A percentile compares a stretch with the other conserved stretches of the same genome.
Evolutionary conservation across 257 asterid species (phyloP).

Genomic region (Solanum appendiculatum): DNA sequence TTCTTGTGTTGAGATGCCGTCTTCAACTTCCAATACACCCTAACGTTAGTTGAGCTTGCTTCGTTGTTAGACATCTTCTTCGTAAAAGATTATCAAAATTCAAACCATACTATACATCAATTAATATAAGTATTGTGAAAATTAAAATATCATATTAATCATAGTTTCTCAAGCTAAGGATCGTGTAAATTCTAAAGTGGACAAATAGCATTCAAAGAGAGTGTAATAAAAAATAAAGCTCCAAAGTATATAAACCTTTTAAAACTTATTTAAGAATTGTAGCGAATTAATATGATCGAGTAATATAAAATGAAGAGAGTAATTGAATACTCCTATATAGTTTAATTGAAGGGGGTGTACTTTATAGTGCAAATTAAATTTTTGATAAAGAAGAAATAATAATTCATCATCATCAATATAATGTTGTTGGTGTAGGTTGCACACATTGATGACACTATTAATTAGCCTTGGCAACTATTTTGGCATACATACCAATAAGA

Average conservation of each 20-base stretch:
- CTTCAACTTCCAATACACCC: too few species aligned
- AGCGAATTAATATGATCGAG: accelerated
- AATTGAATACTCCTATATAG: not conserved
- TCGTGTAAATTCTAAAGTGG: not conserved
- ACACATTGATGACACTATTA: not conserved
- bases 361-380: not conserved
- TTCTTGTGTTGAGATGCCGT: too few species aligned
- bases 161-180: too few species aligned
- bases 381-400: not conserved
- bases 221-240: not conserved
- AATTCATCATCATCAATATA: not conserved
- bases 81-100: too few species aligned
- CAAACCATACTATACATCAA: too few species aligned
- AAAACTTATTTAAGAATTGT: not conserved
- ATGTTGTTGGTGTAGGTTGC: not conserved
- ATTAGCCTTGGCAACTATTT: not conserved
- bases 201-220: accelerated
- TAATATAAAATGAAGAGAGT: not conserved
- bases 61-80: too few species aligned
- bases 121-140: not conserved
- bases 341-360: not conserved
- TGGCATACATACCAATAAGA: not conserved
- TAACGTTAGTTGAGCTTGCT: too few species aligned
- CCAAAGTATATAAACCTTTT: not conserved
- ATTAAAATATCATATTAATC: too few species aligned